These are phyloP conservation scores for Colletotrichum falcatum DNA, from an alignment of 2,329 filamentous ascomycete species.

Conservation along the genomic window DNA sequence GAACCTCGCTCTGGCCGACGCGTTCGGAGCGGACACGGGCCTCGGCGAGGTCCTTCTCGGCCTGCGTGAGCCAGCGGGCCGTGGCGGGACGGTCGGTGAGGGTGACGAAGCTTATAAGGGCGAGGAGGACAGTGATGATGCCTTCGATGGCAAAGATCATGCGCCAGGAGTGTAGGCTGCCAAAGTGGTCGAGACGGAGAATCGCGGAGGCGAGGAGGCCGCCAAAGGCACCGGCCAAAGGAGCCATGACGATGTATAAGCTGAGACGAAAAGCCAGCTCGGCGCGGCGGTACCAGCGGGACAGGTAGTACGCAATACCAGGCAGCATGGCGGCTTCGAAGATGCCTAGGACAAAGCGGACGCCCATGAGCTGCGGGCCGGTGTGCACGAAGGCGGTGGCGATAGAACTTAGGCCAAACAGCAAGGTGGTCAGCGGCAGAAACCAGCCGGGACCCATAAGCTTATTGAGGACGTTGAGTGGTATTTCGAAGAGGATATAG, in stretches of 20 bases:
- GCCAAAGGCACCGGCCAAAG: constrained; percentile 75
- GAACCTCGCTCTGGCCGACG: constrained; percentile 68
- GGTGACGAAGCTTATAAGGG: constrained; percentile 69
- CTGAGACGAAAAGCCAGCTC: constrained; percentile 73
- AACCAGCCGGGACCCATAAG: constrained; percentile 75
- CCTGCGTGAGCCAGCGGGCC: constrained; percentile 71
- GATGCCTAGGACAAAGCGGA: constrained; percentile 70
- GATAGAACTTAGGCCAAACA: constrained; percentile 70
- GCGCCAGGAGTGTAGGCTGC: constrained; percentile 68
- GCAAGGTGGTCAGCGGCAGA: constrained; percentile 66
- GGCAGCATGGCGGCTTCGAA: constrained; percentile 76
- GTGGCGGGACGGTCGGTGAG: constrained; percentile 75
- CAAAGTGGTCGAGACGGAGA: constrained; percentile 67
- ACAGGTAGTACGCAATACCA: constrained; percentile 74
- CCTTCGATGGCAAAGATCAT: constrained; percentile 82
- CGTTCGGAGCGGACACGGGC: constrained; percentile 71
- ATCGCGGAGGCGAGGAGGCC: constrained; percentile 74
- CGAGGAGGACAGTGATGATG: constrained; percentile 65
- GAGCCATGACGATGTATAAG: constrained; percentile 74
- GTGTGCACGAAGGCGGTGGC: constrained; percentile 70
- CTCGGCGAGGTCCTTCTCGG: constrained; percentile 73
- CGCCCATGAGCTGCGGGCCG: constrained; percentile 60
- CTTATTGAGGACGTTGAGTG: constrained; percentile 72
- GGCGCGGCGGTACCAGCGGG: constrained; percentile 71
- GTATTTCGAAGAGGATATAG: constrained; percentile 75